These are phyloP conservation scores for Jackrogersella minutella DNA, from an alignment of 495 filamentous ascomycete species.

Conservation along the genomic window DNA sequence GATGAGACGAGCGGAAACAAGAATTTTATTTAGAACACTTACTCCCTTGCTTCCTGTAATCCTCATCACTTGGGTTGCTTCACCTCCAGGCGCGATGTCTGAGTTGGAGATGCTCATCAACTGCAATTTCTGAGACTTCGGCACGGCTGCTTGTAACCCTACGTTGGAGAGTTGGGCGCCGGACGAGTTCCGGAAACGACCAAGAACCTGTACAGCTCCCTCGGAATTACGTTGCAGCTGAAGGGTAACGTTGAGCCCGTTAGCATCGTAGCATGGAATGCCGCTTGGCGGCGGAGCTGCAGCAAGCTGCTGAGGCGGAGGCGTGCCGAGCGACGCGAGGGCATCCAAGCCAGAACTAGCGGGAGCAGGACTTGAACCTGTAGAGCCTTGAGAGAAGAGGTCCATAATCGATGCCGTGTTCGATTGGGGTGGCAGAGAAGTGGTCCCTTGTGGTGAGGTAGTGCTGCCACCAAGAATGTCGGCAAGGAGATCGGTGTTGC, in stretches of 20 bases:
- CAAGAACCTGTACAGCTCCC: conserved; percentile 75
- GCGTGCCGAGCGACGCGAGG: conserved; percentile 55
- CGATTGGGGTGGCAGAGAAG: conserved; percentile 60
- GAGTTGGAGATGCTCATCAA: conserved; percentile 83
- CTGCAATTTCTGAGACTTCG: conserved; percentile 92
- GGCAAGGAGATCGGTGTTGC: conserved; percentile 85
- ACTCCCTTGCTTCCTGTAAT: conserved; percentile 85
- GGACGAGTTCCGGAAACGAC: conserved; percentile 81
- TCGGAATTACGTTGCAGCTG: conserved; percentile 81
- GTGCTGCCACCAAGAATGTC: conserved; percentile 80
- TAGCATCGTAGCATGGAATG: conserved; percentile 83
- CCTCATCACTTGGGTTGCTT: conserved; percentile 89
- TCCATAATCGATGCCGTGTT: conserved; percentile 86
- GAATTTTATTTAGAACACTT: conserved; percentile 55
- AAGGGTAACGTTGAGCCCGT: conserved; percentile 80
- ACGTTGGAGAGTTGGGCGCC: conserved; percentile 73
- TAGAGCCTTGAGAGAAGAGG: conserved; percentile 63
- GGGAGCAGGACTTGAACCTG: conserved; percentile 49
- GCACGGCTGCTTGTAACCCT: conserved; percentile 90
- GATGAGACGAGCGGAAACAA: conserved; percentile 12
- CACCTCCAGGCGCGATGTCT: conserved; percentile 77
- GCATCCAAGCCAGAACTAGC: conserved; percentile 58
- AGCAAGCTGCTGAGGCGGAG: conserved; percentile 56
- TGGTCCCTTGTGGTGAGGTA: conserved; percentile 59
- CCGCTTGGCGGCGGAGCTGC: conserved; percentile 55